Base-by-base conservation (phyloP, 441 rosid genomes). In the Gossypium armourianum region DNA sequence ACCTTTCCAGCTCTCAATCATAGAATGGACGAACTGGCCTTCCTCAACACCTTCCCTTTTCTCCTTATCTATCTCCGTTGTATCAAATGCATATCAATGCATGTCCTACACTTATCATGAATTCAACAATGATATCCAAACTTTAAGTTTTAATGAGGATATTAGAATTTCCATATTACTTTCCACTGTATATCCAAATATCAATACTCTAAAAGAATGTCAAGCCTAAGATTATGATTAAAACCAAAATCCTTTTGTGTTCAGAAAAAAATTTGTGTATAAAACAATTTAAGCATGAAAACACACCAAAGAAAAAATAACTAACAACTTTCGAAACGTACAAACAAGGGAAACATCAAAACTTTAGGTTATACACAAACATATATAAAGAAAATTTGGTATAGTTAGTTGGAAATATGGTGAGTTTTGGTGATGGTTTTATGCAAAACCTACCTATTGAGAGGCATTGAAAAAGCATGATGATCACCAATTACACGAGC, bases 401-500 rank as follows among this genome's bases (percentile, higher is more conserved):
- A 57, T 0, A 28, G 20, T 7, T 5, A 6, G 12, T 28, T 59
- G 13, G 20, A 59, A 13, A 26, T 13, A 50, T 47, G 12, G 6
- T 52, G 71, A 19, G 73, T 72, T 55, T 63, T 68, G 5, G 52
- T 47, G 7, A 70, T 78, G 73, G 70, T 69, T 40, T 73, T 70
- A 19, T 85, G 81, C 71, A 85, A 61, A 23, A 79, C 56, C 47
- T 72, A 81, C 73, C 83, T 70, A 0, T 81, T 83, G n/a, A 81
- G 13, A 13, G 85, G 82, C 84, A 82, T 82, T 16, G 24, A 69
- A 61, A 40, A 7, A 32, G 9, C 24, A 15, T 61, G 4, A 29
- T 8, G 28, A 28, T 54, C 69, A 12, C 45, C 40, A 60, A 5
- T 43, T 13, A 4, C 8, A 17, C 20, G 0, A 3, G 16, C 4